phyloP scores from a whole-genome alignment of 441 rosid genomes.

The Croton setiger region DNA sequence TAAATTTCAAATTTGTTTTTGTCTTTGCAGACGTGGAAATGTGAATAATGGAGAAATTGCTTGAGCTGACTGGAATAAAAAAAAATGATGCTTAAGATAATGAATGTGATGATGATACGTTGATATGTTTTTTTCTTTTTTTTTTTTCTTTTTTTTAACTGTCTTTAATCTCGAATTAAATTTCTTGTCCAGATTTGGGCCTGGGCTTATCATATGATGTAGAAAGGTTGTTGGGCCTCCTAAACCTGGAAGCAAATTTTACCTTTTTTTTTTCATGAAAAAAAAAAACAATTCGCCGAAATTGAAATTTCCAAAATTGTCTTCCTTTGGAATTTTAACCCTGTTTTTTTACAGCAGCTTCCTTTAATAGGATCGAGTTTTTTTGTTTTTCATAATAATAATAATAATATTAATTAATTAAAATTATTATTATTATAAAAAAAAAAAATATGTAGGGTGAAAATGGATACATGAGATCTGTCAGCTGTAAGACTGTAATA shows the following conservation, averaged over 20 bases:
- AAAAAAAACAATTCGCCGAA: neutral
- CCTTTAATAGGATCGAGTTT: neutral
- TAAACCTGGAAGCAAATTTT: neutral
- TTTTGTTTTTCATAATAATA: no score
- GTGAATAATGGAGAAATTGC: constrained; percentile 4
- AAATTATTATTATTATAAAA: no score
- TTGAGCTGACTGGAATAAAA: constrained; percentile 23
- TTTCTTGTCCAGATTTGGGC: constrained; percentile 9
- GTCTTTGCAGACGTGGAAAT: constrained; percentile 18
- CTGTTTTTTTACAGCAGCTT: neutral
- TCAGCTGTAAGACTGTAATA: neutral
- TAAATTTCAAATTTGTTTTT: no score
- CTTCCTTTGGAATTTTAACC: neutral
- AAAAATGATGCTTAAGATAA: constrained; percentile 27
- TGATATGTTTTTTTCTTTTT: neutral
- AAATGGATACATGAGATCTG: neutral
- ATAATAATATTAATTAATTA: no score
- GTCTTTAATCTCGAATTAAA: neutral
- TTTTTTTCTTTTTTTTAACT: no score
- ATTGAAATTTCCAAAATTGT: neutral
- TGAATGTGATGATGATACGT: neutral
- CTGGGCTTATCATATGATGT: neutral
- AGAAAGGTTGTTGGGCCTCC: constrained; percentile 5
- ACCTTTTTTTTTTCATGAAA: neutral
- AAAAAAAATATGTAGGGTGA: neutral